These are phyloP conservation scores for Xylaria sp. DNA, from an alignment of 2,329 filamentous ascomycete species.

Conservation along the genomic window DNA sequence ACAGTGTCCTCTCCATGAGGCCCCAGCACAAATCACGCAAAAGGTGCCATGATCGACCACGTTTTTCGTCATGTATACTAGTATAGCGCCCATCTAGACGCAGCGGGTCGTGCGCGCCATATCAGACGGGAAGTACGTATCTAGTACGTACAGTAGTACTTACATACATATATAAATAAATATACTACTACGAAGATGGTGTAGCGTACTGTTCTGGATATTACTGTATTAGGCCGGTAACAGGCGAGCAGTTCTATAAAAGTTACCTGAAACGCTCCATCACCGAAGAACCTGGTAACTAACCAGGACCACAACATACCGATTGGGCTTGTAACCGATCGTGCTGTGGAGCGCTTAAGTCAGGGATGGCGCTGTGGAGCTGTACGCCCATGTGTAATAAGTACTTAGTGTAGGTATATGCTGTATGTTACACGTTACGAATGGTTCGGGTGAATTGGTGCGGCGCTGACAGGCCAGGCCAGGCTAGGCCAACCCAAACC, in stretches of 20 bases:
- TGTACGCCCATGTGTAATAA: not conserved
- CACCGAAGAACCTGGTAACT: not conserved
- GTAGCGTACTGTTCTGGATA: no score
- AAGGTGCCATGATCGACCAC: not conserved
- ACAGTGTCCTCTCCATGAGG: not conserved
- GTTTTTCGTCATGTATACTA: not conserved
- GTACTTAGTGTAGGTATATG: no score
- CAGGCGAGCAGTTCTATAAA: no score
- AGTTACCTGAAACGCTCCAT: no score
- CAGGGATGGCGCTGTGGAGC: constrained; percentile 6
- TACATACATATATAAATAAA: no score
- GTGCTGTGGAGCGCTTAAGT: not conserved
- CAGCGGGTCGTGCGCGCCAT: not conserved
- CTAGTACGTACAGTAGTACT: no score
- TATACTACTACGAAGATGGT: no score
- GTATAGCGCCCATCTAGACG: no score
- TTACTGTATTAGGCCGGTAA: no score
- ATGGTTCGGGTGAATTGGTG: constrained; percentile 18
- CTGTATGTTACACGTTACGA: no score
- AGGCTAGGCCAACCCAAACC: no score
- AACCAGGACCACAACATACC: not conserved
- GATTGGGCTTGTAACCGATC: not conserved
- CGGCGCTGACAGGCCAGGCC: constrained; percentile 21
- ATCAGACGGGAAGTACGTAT: not conserved
- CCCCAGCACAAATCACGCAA: not conserved